phyloP scores from a whole-genome alignment of 106 monocot genomes.

The Allium fistulosum region DNA sequence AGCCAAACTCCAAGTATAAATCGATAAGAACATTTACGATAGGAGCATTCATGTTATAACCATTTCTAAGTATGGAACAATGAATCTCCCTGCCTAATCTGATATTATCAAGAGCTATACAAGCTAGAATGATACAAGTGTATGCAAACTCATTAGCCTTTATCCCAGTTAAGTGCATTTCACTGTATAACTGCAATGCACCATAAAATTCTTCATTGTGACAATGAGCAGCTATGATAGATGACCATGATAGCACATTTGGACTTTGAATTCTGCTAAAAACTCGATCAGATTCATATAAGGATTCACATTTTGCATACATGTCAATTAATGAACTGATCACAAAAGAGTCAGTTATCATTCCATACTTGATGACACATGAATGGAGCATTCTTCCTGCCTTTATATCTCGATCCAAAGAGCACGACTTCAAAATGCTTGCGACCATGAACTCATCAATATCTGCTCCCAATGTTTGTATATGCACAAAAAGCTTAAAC shows the following conservation, averaged over 20 bases:
- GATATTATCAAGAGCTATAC: constrained; percentile 15
- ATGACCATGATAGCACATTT: constrained; percentile 20
- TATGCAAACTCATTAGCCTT: constrained; percentile 44
- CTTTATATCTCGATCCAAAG: constrained; percentile 21
- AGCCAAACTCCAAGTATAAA: constrained; percentile 13
- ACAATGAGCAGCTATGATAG: constrained; percentile 29
- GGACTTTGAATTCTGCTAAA: constrained; percentile 22
- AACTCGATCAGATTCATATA: constrained; percentile 8
- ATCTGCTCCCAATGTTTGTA: constrained; percentile 10
- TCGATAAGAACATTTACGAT: constrained; percentile 18
- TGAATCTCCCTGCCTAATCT: constrained; percentile 29
- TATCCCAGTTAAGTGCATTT: constrained; percentile 23
- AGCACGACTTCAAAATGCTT: constrained; percentile 29
- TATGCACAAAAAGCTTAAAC: constrained; percentile 17
- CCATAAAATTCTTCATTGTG: constrained; percentile 14
- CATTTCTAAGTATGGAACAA: constrained; percentile 25
- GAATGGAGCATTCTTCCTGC: constrained; percentile 29
- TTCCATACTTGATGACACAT: constrained; percentile 21
- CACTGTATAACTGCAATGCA: constrained; percentile 29
- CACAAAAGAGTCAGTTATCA: constrained; percentile 20
- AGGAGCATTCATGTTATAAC: constrained; percentile 21
- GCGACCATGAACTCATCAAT: constrained; percentile 30
- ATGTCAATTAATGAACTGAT: constrained; percentile 38
- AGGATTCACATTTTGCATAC: constrained; percentile 34
- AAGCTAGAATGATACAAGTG: constrained; percentile 27